Evolutionary conservation across 2,329 filamentous ascomycete species (phyloP).

Genomic region (Venturia asperata): DNA sequence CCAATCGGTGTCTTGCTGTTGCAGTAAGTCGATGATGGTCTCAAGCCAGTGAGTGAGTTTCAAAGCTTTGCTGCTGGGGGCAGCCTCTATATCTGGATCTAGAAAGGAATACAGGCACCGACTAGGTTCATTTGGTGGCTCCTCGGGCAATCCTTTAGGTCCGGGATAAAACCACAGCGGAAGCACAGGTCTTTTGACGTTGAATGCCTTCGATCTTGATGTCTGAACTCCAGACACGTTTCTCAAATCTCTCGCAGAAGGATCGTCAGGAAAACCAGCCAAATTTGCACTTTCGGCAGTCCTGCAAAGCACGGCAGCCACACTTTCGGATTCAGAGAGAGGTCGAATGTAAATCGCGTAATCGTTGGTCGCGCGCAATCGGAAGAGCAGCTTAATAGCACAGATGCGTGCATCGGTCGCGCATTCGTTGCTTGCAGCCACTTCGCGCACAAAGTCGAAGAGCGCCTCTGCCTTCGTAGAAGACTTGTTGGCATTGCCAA

Average conservation of each 20-base stretch:
- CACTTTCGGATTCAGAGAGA: constrained; percentile 62
- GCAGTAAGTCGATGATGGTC: constrained; percentile 63
- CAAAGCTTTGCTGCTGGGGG: constrained; percentile 29
- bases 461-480: constrained; percentile 53
- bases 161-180: constrained; percentile 53
- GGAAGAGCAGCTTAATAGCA: constrained; percentile 52
- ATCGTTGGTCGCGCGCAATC: constrained; percentile 74
- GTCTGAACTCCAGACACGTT: constrained; percentile 1
- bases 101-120: constrained; percentile 45
- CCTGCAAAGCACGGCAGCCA: constrained; percentile 66
- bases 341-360: constrained; percentile 66
- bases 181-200: constrained; percentile 18
- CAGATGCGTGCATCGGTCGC: constrained; percentile 34
- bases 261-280: constrained; percentile 38
- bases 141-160: constrained; percentile 47
- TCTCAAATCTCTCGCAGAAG: constrained; percentile 18
- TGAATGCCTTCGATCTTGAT: constrained; percentile 14
- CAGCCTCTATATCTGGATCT: constrained; percentile 31
- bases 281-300: constrained; percentile 47
- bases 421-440: constrained; percentile 29
- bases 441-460: constrained; percentile 31
- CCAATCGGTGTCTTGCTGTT: constrained; percentile 67
- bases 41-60: constrained; percentile 67
- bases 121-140: constrained; percentile 44
- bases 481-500: constrained; percentile 61